phyloP scores from a whole-genome alignment of 345 rosid genomes.

The Gossypium arboreum region DNA sequence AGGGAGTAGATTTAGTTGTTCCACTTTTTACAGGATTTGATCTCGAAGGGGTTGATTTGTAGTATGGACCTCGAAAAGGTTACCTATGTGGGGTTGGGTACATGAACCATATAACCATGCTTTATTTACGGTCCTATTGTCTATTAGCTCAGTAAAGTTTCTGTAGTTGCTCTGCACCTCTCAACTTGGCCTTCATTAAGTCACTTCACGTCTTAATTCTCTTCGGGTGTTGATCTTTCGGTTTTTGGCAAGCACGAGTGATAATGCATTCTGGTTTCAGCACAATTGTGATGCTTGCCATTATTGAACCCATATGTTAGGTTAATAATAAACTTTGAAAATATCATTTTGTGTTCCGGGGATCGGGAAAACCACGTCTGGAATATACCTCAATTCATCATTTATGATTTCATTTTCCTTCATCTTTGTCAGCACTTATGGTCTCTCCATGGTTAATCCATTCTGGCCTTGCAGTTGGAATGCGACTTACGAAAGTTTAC shows the following conservation, averaged over 20 bases:
- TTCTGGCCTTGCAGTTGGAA: conserved; percentile 49
- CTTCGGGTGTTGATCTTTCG: background rate
- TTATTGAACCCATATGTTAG: background rate
- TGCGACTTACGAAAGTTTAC: conserved; percentile 61
- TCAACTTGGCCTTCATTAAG: background rate
- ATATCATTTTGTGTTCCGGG: background rate
- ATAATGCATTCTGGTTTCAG: background rate
- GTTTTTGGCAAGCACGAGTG: background rate
- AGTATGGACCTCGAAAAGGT: background rate
- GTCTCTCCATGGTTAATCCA: conserved; percentile 32
- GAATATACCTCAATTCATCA: background rate
- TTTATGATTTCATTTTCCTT: conserved; percentile 22
- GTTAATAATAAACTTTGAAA: background rate
- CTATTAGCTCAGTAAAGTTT: background rate
- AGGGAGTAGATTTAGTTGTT: conserved; percentile 4
- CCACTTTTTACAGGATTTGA: background rate
- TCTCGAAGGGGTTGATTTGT: background rate
- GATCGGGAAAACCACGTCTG: background rate
- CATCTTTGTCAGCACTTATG: conserved; percentile 38
- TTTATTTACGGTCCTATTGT: background rate
- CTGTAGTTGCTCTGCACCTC: too few species aligned
- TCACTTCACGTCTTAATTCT: background rate
- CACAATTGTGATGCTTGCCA: background rate
- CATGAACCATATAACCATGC: background rate
- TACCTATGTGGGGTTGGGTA: background rate